Evolutionary conservation across 202 grass and related monocot genomes (phyloP).

Genomic region (Sporobolus alterniflorus): DNA sequence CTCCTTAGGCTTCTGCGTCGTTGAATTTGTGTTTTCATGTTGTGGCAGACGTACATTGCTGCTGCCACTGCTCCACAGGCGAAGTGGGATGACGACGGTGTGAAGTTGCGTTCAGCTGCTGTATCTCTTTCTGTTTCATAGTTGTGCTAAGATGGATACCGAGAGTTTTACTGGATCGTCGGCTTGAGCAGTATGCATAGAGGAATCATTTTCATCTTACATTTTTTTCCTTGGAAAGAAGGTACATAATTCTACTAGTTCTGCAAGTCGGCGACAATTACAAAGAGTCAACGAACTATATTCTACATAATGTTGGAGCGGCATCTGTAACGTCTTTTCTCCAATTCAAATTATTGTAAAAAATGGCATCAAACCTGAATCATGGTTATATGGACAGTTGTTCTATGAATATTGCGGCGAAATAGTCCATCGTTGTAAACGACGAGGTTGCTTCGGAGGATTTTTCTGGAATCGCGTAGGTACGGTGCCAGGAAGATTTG

Average conservation of each 20-base stretch:
- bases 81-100: constrained; percentile 79
- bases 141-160: neutral
- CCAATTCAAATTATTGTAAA: neutral
- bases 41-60: constrained; percentile 75
- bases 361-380: neutral
- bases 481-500: neutral
- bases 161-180: neutral
- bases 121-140: constrained; percentile 77
- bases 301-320: neutral
- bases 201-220: neutral
- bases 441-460: neutral
- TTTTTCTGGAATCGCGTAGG: neutral
- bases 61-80: constrained; percentile 78
- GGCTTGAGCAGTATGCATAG: constrained; percentile 4
- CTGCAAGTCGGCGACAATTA: neutral
- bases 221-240: constrained; percentile 3
- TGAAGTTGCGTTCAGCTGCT: constrained; percentile 81
- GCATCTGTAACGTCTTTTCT: neutral
- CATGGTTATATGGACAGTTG: neutral
- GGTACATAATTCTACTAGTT: constrained; percentile 12
- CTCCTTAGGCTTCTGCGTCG: neutral
- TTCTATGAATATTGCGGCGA: neutral
- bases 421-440: neutral
- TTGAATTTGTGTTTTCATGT: constrained; percentile 18
- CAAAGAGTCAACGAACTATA: neutral